phyloP scores from a whole-genome alignment of 1,284 basidiomycete genomes.

The Ceratorhiza oryzae-sativae region DNA sequence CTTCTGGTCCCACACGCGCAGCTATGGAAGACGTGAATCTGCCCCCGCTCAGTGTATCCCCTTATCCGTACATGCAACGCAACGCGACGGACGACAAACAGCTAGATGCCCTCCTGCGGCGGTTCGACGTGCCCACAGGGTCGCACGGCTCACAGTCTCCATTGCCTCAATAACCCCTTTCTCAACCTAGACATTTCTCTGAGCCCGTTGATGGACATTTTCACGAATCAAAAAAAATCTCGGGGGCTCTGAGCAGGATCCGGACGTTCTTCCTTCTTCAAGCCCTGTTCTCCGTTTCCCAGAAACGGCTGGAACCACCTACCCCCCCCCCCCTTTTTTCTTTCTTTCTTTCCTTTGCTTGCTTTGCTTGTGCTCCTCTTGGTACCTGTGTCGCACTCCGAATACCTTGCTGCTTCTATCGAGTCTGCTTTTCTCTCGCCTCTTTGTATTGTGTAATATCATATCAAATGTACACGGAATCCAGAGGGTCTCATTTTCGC shows the following conservation, averaged over 20 bases:
- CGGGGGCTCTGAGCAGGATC: constrained; percentile 35
- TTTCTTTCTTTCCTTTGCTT: not conserved
- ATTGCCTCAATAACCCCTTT: constrained; percentile 4
- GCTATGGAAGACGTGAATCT: constrained; percentile 26
- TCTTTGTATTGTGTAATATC: constrained; percentile 28
- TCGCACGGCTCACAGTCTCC: constrained; percentile 5
- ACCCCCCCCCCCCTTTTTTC: not conserved
- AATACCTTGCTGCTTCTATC: constrained; percentile 10
- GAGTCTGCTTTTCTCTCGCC: not conserved
- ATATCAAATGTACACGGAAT: constrained; percentile 27
- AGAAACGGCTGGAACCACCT: constrained; percentile 7
- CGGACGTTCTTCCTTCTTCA: constrained; percentile 34
- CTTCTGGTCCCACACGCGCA: not conserved
- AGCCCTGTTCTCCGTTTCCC: constrained; percentile 29
- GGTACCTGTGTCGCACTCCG: constrained; percentile 4
- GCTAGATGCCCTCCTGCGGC: constrained; percentile 32
- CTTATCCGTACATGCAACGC: constrained; percentile 27
- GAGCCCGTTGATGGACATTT: constrained; percentile 28
- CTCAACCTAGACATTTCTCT: not conserved
- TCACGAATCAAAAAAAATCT: constrained; percentile 21
- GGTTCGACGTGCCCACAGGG: constrained; percentile 29
- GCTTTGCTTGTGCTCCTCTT: not conserved
- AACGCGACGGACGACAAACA: constrained; percentile 36
- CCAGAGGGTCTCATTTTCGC: constrained; percentile 14
- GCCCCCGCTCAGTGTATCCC: constrained; percentile 30